Base-by-base conservation (phyloP, 176 grass and related monocot genomes). In the Musa schizocarpa region DNA sequence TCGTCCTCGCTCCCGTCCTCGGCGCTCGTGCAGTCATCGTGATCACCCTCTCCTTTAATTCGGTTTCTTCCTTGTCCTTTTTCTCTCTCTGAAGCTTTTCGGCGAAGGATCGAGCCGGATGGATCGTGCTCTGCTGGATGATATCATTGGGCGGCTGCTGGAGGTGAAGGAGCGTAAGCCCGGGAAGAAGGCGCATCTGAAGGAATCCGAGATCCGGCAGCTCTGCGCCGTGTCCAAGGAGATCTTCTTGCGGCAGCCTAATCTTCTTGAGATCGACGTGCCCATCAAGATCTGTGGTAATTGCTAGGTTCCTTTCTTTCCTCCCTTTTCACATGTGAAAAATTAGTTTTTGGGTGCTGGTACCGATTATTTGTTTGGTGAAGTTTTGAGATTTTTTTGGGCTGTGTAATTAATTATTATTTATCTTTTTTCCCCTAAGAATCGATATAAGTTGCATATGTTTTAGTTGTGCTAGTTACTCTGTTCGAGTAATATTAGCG, bases 271-370 rank as follows among this genome's bases (percentile, higher is more conserved):
- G 64, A 82, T 93, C 58, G 84, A 93, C 65, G 90, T 84, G 11
- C 90, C 90, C 34, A 89, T 93, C 77, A 93, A 93, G 82, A 93
- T 93, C 64, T 93, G 90, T 20, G 90, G 90, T 89, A 84, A 53
- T 54, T 56, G 13, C 65, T 67, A 14, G 20, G 1, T 25, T 48
- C 51, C 20, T 70, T 62, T 83, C 64, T 76, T 62, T 24, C 68
- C 49, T 2, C 26, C 34, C 4, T 0, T 43, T 43, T 4, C 34
- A 43, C 34, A 43, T 43, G 34, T 43, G 34, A 43, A 43, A 43
- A 43, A 43, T 43, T 43, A 43, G 3, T 43, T n/a, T 58, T 34
- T 76, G 20, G 13, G 55, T 68, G 63, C 21, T 51, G 22, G 82
- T 43, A 43, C 29, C 29, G 29, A 34, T 8, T 85, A 50, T 21